These are phyloP conservation scores for Astrothelium subdiscretum DNA, from an alignment of 495 filamentous ascomycete species.

Conservation along the genomic window DNA sequence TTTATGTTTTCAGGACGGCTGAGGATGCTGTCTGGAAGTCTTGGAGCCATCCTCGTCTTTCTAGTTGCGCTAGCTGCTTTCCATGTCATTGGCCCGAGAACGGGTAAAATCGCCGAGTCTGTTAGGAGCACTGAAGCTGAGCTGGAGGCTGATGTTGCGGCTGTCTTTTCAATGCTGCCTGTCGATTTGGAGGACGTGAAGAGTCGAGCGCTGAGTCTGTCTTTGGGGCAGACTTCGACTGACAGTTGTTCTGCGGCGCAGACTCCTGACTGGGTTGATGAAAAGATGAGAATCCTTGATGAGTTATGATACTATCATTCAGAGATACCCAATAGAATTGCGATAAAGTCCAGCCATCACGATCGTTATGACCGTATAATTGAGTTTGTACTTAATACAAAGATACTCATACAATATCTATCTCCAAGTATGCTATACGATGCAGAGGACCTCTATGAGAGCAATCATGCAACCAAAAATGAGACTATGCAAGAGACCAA, in stretches of 20 bases:
- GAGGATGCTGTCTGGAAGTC: constrained; percentile 18
- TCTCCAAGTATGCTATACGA: neutral
- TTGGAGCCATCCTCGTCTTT: neutral
- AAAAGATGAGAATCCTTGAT: neutral
- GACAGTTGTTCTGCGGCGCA: neutral
- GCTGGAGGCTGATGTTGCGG: neutral
- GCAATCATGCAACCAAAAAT: neutral
- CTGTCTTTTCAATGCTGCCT: neutral
- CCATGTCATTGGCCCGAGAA: neutral
- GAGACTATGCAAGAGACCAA: neutral
- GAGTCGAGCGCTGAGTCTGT: neutral
- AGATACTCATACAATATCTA: neutral
- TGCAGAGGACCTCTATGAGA: neutral
- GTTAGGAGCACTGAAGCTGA: neutral
- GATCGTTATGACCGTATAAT: neutral
- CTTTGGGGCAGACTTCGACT: neutral
- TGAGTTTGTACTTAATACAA: neutral
- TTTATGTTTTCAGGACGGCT: no score
- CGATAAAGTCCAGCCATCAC: neutral
- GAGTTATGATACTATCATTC: neutral
- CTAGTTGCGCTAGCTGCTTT: neutral
- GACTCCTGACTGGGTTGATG: neutral
- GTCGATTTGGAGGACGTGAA: neutral
- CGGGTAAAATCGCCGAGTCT: neutral
- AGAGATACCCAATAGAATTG: neutral